Evolutionary conservation across 306 rosid genomes (phyloP).

Genomic region (Mucuna pruriens): DNA sequence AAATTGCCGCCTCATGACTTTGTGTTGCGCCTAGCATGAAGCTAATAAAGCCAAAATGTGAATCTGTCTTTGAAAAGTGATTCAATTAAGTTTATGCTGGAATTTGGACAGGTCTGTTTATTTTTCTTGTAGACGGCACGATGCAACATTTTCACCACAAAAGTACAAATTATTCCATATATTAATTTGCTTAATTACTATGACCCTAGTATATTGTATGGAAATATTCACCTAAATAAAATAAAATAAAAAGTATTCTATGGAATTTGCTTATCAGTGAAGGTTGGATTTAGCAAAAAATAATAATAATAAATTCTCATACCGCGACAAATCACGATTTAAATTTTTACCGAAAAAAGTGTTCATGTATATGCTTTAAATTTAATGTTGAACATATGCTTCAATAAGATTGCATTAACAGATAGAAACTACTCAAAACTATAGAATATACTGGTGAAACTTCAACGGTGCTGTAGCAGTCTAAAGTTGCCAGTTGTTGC

Average conservation of each 20-base stretch:
- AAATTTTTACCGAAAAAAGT: no score
- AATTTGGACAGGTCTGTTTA: background rate
- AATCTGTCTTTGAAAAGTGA: background rate
- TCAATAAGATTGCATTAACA: no score
- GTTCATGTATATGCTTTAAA: no score
- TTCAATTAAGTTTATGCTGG: background rate
- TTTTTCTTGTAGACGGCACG: background rate
- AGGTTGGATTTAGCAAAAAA: no score
- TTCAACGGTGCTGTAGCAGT: background rate
- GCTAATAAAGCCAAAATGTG: slow-evolving; percentile 31
- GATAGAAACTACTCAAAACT: background rate
- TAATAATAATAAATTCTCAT: no score
- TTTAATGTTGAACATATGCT: no score
- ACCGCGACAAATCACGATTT: no score
- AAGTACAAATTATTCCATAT: background rate
- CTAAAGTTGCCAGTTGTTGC: slow-evolving; percentile 1
- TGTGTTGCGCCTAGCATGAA: background rate
- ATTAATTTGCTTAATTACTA: background rate
- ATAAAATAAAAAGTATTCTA: background rate
- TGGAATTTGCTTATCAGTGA: no score
- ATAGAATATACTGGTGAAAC: background rate
- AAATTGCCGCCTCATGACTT: slow-evolving; percentile 20
- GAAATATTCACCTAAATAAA: background rate
- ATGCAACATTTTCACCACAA: slow-evolving; percentile 12
- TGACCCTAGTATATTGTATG: background rate